phyloP scores from a whole-genome alignment of 495 filamentous ascomycete species.

The Xylaria sp. region DNA sequence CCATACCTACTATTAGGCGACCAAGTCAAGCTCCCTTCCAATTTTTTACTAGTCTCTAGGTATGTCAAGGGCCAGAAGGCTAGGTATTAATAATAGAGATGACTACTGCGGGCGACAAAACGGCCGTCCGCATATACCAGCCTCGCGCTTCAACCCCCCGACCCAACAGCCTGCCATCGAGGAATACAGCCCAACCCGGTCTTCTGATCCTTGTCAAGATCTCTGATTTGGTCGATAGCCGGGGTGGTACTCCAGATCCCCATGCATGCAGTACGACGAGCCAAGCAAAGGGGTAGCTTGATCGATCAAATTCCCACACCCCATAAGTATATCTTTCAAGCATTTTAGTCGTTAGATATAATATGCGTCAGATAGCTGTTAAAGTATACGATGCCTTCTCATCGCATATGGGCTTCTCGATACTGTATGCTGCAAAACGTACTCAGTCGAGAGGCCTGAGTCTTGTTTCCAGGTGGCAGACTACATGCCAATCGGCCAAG shows the following conservation, averaged over 20 bases:
- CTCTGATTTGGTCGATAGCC: conserved; percentile 28
- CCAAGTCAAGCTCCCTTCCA: not conserved
- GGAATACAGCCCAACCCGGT: conserved; percentile 24
- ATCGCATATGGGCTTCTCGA: not conserved
- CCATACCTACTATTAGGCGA: not conserved
- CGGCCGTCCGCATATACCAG: conserved; percentile 29
- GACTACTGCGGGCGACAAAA: not conserved
- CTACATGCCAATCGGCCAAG: conserved; percentile 23
- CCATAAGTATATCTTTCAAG: not conserved
- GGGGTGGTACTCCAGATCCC: conserved; percentile 28
- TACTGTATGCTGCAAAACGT: not conserved
- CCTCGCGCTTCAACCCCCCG: conserved; percentile 26
- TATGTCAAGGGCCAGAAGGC: not conserved
- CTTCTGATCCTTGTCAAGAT: conserved; percentile 23
- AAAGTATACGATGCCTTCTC: not conserved
- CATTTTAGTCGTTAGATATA: too few relatives aligned
- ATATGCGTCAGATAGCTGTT: not conserved
- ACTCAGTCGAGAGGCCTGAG: conserved; percentile 3
- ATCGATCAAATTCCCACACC: not conserved
- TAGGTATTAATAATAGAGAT: not conserved
- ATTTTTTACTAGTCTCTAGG: not conserved
- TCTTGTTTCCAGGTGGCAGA: conserved; percentile 1
- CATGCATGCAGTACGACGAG: conserved; percentile 16
- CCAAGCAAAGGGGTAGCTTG: conserved; percentile 17
- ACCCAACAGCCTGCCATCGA: conserved; percentile 28